phyloP scores from a whole-genome alignment of 2,329 filamentous ascomycete species.

The Plenodomus tracheiphilus region DNA sequence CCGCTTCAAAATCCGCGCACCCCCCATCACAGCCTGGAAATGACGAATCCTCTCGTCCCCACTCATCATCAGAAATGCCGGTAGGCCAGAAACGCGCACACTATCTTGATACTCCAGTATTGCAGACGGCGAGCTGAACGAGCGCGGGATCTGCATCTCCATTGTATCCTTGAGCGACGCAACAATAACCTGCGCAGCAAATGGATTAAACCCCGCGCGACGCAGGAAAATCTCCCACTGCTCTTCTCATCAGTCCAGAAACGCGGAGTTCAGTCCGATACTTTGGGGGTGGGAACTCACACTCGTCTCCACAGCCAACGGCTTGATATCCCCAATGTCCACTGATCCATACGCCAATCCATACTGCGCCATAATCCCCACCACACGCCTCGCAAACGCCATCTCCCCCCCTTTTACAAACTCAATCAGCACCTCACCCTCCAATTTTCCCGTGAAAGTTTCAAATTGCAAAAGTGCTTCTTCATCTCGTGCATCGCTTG shows the following conservation, averaged over 20 bases:
- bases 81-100: slow-evolving; percentile 47
- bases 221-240: slow-evolving; percentile 70
- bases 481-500: slow-evolving; percentile 47
- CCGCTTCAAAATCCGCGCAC: slow-evolving; percentile 56
- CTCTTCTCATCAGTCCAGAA: neutral
- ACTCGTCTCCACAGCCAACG: slow-evolving; percentile 62
- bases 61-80: slow-evolving; percentile 62
- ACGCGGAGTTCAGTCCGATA: too few relatives aligned
- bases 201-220: slow-evolving; percentile 68
- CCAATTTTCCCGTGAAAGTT: slow-evolving; percentile 51
- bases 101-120: neutral
- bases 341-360: slow-evolving; percentile 28
- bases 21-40: slow-evolving; percentile 60
- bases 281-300: slow-evolving; percentile 18
- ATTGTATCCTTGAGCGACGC: slow-evolving; percentile 36
- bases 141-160: slow-evolving; percentile 8
- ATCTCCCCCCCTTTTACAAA: slow-evolving; percentile 50
- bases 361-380: slow-evolving; percentile 40
- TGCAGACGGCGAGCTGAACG: slow-evolving; percentile 4
- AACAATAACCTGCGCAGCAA: slow-evolving; percentile 69
- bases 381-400: slow-evolving; percentile 41
- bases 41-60: slow-evolving; percentile 51
- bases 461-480: slow-evolving; percentile 55
- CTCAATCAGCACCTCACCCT: slow-evolving; percentile 41
- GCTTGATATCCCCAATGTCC: slow-evolving; percentile 35